Evolutionary conservation across 108 stramenopile genomes (phyloP).

Genomic region (Cyclotella baltica): DNA sequence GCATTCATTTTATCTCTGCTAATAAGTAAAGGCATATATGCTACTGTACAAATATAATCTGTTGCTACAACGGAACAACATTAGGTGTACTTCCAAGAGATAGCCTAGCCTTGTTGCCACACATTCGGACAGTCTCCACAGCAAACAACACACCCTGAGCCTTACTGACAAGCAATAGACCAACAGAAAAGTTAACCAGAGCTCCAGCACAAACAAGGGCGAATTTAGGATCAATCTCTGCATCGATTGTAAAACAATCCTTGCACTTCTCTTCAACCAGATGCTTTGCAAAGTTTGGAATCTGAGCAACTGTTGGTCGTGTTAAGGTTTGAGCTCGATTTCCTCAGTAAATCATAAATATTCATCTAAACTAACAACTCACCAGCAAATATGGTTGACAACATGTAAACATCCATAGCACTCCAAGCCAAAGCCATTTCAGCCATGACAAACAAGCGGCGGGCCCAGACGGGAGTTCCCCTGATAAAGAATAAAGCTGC

Average conservation of each 20-base stretch:
- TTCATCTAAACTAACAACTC: background rate
- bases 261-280: constrained; percentile 10
- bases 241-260: background rate
- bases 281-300: constrained; percentile 8
- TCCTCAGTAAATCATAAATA: too few relatives aligned
- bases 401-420: background rate
- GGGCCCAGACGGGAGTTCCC: background rate
- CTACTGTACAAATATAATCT: too few relatives aligned
- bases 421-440: constrained; percentile 2
- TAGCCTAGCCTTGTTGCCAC: background rate
- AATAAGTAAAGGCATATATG: too few relatives aligned
- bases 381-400: background rate
- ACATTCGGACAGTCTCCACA: background rate
- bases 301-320: constrained; percentile 4
- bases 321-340: too few relatives aligned
- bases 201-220: background rate
- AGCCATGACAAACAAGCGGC: background rate
- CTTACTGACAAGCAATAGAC: background rate
- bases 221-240: background rate
- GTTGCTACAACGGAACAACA: too few relatives aligned
- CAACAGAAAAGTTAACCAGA: constrained; percentile 1
- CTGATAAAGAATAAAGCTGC: constrained; percentile 3
- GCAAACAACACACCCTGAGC: background rate
- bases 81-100: background rate
- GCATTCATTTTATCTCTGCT: background rate